Conservation (phyloP, 768 basidiomycete species). For the Xanthoconium stramineum region DNA sequence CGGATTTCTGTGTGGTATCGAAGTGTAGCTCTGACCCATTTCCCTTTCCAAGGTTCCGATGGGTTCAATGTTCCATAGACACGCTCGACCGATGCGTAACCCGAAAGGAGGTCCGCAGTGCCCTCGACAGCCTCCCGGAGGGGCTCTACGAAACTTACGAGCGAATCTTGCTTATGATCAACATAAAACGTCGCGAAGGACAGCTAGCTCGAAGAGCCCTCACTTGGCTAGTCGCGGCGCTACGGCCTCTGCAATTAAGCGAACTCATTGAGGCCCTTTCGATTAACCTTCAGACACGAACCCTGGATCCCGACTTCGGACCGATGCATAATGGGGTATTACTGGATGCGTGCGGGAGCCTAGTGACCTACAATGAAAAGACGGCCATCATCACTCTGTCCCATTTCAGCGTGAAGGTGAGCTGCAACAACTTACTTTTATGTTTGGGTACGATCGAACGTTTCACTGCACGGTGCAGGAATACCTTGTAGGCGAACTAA, state of each 20-base stretch:
- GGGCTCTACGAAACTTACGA: not conserved
- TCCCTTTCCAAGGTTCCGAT: not conserved
- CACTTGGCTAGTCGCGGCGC: not conserved
- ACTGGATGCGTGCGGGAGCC: not conserved
- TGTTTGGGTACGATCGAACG: no score
- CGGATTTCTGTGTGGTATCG: not conserved
- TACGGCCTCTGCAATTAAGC: not conserved
- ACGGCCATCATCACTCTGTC: not conserved
- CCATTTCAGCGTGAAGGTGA: not conserved
- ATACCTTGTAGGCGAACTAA: not conserved
- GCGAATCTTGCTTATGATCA: not conserved
- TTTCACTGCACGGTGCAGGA: no score
- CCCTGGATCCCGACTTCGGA: not conserved
- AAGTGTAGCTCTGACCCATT: not conserved
- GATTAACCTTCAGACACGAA: not conserved
- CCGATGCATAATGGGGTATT: not conserved
- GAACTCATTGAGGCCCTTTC: not conserved
- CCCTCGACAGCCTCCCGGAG: not conserved
- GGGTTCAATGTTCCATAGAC: not conserved
- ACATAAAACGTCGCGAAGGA: not conserved
- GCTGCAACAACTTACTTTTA: no score
- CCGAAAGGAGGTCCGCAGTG: not conserved
- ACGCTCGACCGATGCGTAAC: not conserved
- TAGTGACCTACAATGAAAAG: not conserved
- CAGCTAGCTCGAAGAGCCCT: not conserved